Evolutionary conservation across 495 filamentous ascomycete genomes (phyloP).

Genomic region (Aspergillus diversus): DNA sequence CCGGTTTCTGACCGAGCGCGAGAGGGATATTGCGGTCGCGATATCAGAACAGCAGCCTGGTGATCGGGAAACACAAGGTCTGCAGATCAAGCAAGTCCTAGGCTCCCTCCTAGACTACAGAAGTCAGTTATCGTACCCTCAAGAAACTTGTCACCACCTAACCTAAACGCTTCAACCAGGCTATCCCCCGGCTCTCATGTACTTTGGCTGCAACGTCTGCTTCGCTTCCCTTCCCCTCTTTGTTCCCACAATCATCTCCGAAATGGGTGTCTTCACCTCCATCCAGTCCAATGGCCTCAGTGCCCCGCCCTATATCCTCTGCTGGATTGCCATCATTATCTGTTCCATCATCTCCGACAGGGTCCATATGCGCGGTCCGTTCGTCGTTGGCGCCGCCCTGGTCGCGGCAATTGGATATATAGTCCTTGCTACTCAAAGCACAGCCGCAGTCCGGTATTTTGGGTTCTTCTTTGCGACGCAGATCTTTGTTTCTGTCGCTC

Average conservation of each 20-base stretch:
- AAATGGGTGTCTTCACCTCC: constrained; percentile 33
- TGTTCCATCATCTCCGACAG: constrained; percentile 30
- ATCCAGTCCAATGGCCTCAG: constrained; percentile 37
- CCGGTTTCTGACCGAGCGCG: constrained; percentile 32
- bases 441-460: constrained; percentile 27
- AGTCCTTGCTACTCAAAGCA: constrained; percentile 28
- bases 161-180: not conserved
- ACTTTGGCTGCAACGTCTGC: constrained; percentile 35
- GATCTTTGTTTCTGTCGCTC: constrained; percentile 27
- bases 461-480: constrained; percentile 33
- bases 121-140: constrained; percentile 7
- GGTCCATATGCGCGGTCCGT: constrained; percentile 28
- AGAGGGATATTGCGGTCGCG: constrained; percentile 26
- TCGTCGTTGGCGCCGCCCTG: constrained; percentile 27
- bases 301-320: constrained; percentile 37
- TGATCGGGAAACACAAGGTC: constrained; percentile 26
- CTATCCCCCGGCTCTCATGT: constrained; percentile 32
- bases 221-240: constrained; percentile 38
- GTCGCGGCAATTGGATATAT: constrained; percentile 33
- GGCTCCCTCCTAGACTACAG: constrained; percentile 28
- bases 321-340: constrained; percentile 22
- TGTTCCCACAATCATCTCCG: constrained; percentile 36
- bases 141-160: not conserved
- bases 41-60: constrained; percentile 27
- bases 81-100: constrained; percentile 25